phyloP scores from a whole-genome alignment of 495 filamentous ascomycete species.

The Thozetella sp. region DNA sequence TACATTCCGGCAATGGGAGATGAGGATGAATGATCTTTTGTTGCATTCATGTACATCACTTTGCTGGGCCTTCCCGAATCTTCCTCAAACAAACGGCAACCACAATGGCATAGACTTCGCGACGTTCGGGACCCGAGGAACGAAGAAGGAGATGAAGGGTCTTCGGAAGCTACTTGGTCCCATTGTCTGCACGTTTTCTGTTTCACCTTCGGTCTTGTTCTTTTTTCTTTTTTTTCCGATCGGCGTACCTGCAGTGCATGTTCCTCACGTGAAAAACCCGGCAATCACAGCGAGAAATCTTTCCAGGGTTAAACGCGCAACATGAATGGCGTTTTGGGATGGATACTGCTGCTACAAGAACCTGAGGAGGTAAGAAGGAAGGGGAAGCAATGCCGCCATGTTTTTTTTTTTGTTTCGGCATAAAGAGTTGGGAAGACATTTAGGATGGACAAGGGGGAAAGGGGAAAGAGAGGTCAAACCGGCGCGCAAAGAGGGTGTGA shows the following conservation, averaged over 20 bases:
- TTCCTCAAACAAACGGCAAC: slow-evolving; percentile 1
- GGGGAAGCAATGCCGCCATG: slow-evolving; percentile 2
- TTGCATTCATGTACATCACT: slow-evolving; percentile 18
- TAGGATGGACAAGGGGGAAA: background rate
- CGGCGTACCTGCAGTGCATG: slow-evolving; percentile 14
- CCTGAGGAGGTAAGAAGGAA: slow-evolving; percentile 3
- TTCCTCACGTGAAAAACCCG: slow-evolving; percentile 11
- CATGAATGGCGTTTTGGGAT: slow-evolving; percentile 18
- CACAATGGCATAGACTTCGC: slow-evolving; percentile 11
- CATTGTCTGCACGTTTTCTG: slow-evolving; percentile 9
- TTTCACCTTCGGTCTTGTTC: slow-evolving; percentile 6
- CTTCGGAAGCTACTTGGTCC: slow-evolving; percentile 1
- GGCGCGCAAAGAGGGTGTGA: background rate
- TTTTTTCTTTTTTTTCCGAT: slow-evolving; percentile 7
- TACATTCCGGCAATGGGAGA: slow-evolving; percentile 3
- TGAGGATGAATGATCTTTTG: background rate
- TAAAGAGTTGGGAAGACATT: slow-evolving; percentile 2
- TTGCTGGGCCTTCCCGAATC: slow-evolving; percentile 4
- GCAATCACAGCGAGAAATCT: slow-evolving; percentile 2
- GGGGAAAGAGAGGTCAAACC: background rate
- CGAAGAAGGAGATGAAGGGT: background rate
- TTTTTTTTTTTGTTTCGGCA: slow-evolving; percentile 4
- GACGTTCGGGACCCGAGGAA: background rate
- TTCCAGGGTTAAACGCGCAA: slow-evolving; percentile 8
- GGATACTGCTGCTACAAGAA: background rate